Conservation (phyloP, 768 basidiomycete species). For the Lentinula sp. region DNA sequence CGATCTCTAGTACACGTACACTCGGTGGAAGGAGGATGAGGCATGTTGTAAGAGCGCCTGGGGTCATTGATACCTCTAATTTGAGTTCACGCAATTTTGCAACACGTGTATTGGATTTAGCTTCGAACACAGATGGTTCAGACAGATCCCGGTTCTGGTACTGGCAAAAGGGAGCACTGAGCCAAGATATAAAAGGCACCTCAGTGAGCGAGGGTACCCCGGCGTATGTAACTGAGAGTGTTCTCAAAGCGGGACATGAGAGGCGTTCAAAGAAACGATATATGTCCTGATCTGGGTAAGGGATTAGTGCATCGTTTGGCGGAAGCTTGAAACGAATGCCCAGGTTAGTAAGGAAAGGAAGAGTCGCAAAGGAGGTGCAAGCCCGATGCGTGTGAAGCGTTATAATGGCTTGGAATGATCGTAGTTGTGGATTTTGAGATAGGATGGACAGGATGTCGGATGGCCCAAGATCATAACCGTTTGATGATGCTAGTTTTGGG, state of each 20-base stretch:
- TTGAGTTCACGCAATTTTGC: background rate
- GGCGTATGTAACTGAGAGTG: background rate
- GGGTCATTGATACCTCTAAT: background rate
- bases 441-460: background rate
- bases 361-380: background rate
- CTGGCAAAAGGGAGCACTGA: background rate
- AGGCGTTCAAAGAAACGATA: background rate
- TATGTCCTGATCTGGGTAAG: background rate
- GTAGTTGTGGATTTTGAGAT: background rate
- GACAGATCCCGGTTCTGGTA: background rate
- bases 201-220: background rate
- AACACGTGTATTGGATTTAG: background rate
- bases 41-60: background rate
- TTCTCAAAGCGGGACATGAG: background rate
- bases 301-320: background rate
- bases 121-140: too few species aligned
- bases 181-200: background rate
- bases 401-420: background rate
- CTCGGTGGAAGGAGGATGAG: background rate
- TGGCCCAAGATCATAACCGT: background rate
- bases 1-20: background rate
- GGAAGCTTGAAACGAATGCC: background rate
- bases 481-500: background rate
- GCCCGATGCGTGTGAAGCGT: background rate
- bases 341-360: background rate